These are phyloP conservation scores for Kwoniella heveanensis DNA, from an alignment of 768 basidiomycete genomes.

Conservation along the genomic window DNA sequence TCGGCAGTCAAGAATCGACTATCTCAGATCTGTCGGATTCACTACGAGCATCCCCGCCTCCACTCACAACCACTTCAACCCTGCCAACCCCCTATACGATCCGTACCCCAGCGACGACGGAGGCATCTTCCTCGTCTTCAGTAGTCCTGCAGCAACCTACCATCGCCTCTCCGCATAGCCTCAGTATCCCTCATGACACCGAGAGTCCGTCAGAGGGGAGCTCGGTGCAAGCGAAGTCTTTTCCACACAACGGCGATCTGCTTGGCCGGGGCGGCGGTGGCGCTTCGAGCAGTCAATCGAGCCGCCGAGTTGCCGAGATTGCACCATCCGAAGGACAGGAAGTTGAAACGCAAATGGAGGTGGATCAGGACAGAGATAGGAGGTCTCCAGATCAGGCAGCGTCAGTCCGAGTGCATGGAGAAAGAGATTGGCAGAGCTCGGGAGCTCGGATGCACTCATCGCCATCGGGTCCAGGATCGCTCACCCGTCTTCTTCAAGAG, in stretches of 20 bases:
- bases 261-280: slow-evolving; percentile 3
- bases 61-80: slow-evolving; percentile 14
- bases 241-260: slow-evolving; percentile 20
- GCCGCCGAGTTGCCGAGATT: background rate
- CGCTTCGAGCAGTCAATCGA: slow-evolving; percentile 4
- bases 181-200: background rate
- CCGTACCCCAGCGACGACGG: slow-evolving; percentile 12
- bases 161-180: slow-evolving; percentile 9
- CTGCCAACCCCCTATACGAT: slow-evolving; percentile 19
- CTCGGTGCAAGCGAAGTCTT: slow-evolving; percentile 13
- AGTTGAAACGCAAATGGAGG: background rate
- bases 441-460: background rate
- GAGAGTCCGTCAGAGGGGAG: background rate
- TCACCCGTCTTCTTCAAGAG: slow-evolving; percentile 18
- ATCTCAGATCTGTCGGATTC: slow-evolving; percentile 24
- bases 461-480: slow-evolving; percentile 3
- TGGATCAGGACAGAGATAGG: background rate
- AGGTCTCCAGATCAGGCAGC: background rate
- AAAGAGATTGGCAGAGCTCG: background rate
- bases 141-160: slow-evolving; percentile 2
- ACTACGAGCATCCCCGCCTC: slow-evolving; percentile 18
- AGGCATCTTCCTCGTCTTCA: background rate
- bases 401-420: background rate
- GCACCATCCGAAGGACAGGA: background rate
- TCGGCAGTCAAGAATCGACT: slow-evolving; percentile 10